phyloP scores from a whole-genome alignment of 768 basidiomycete genomes.

The Mycena latifolia region DNA sequence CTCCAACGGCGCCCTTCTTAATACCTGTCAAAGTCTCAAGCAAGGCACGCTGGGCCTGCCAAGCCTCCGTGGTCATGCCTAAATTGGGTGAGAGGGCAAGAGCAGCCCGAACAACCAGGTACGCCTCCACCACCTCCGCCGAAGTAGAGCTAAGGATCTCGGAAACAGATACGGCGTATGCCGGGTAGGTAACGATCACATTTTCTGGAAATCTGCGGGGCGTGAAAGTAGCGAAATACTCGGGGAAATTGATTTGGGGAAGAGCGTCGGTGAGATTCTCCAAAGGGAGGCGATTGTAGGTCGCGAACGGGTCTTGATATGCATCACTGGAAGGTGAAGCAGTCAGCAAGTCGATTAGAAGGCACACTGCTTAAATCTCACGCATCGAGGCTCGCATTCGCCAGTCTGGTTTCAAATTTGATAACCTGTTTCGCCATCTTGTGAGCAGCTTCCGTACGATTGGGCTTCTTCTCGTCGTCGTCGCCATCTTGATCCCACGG shows the following conservation, averaged over 20 bases:
- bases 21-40: conserved; percentile 84
- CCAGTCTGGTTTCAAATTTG: conserved; percentile 82
- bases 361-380: conserved; percentile 48
- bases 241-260: conserved; percentile 82
- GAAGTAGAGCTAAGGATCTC: conserved; percentile 76
- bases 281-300: conserved; percentile 88
- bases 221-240: conserved; percentile 90
- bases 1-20: conserved; percentile 87
- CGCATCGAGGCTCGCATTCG: conserved; percentile 85
- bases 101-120: conserved; percentile 85
- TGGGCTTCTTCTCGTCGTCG: conserved; percentile 62
- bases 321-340: conserved; percentile 61
- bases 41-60: conserved; percentile 79
- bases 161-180: conserved; percentile 77
- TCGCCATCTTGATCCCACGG: conserved; percentile 82
- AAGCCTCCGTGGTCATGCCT: conserved; percentile 80
- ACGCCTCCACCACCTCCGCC: conserved; percentile 84
- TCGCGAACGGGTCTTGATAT: conserved; percentile 83
- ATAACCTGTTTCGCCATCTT: conserved; percentile 80
- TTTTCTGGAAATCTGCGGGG: conserved; percentile 80
- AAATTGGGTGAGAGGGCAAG: conserved; percentile 77
- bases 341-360: conserved; percentile 3
- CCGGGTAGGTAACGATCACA: conserved; percentile 87
- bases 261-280: conserved; percentile 76
- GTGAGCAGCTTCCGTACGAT: conserved; percentile 66